Evolutionary conservation across 805 yeast species (phyloP).

Genomic region (Saturnispora hagleri): DNA sequence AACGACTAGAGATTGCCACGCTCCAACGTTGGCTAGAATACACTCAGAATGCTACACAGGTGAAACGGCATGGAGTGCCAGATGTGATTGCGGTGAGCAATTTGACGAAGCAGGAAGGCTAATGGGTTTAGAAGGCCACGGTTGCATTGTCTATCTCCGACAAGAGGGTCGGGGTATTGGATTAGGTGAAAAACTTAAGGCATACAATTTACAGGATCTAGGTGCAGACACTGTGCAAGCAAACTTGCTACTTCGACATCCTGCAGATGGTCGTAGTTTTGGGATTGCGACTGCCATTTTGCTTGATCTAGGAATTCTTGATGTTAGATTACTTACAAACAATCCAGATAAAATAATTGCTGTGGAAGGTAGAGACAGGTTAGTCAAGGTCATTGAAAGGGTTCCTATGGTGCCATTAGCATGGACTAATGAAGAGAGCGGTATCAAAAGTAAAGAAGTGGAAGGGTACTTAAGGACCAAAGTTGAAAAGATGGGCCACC

Average conservation of each 20-base stretch:
- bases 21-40: conserved; percentile 68
- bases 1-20: conserved; percentile 17
- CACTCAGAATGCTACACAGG: conserved; percentile 99
- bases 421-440: conserved; percentile 56
- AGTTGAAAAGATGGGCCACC: conserved; percentile 95
- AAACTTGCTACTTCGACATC: conserved; percentile 83
- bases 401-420: conserved; percentile 97
- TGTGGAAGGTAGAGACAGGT: conserved; percentile 77
- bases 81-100: conserved; percentile 99
- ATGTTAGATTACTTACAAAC: conserved; percentile 77
- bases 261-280: conserved; percentile 95
- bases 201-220: conserved; percentile 91
- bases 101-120: conserved; percentile 94
- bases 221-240: conserved; percentile 99
- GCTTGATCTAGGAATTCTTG: conserved; percentile 64
- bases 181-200: conserved; percentile 93
- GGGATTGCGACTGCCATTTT: conserved; percentile 90
- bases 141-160: conserved; percentile 89
- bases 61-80: conserved; percentile 97
- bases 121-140: conserved; percentile 82
- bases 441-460: conserved; percentile 76
- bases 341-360: conserved; percentile 95
- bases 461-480: conserved; percentile 92
- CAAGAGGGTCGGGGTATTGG: conserved; percentile 99
- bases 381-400: conserved; percentile 72